Percentiles rank a stretch among this genome's conserved stretches.
phyloP scores from a whole-genome alignment of 176 grass and related monocot species.

The Sorghum bicolor region Sorghum_bicolor_NCBIv3 NC_012870.2:2280501-2281000 shows the following conservation, averaged over 20 bases:
- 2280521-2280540: conserved; percentile 78
- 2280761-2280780: conserved; percentile 65
- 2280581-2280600: not conserved
- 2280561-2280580: not conserved
- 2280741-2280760: conserved; percentile 62
- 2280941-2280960: not conserved
- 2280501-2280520: conserved; percentile 94
- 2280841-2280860: not conserved
- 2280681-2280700: conserved; percentile 67
- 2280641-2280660: conserved; percentile 90
- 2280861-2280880: not conserved
- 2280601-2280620: not conserved
- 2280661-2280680: conserved; percentile 79
- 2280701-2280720: conserved; percentile 74
- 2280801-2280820: conserved; percentile 57
- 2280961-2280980: not conserved
- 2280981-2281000: too few species aligned
- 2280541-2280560: conserved; percentile 74
- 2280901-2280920: not conserved
- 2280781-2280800: conserved; percentile 68
- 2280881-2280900: not conserved
- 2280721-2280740: conserved; percentile 54
- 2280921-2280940: not conserved
- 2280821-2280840: conserved; percentile 67
- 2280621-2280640: conserved; percentile 22